These are phyloP conservation scores for Verticillium dahliae DNA, from an alignment of 2,329 filamentous ascomycete species.

Conservation along the genomic window DNA sequence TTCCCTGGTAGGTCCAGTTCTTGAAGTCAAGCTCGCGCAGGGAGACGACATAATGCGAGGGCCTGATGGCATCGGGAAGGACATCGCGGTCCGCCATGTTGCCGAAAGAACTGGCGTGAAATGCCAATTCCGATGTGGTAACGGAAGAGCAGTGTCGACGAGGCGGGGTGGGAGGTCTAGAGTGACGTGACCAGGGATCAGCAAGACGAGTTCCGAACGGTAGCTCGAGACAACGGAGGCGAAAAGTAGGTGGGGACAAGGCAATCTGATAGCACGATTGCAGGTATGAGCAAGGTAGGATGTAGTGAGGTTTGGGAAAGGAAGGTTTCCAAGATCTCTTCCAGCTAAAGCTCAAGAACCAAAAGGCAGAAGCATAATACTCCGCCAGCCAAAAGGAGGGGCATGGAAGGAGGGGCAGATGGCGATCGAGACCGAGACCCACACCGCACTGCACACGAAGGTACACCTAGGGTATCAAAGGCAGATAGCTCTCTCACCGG, in stretches of 20 bases:
- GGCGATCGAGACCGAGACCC: neutral
- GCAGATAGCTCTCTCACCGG: neutral
- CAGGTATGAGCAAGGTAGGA: neutral
- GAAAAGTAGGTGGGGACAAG: neutral
- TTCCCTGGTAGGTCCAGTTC: constrained; percentile 73
- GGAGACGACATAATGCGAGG: constrained; percentile 77
- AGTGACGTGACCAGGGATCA: neutral
- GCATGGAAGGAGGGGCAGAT: neutral
- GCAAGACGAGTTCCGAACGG: constrained; percentile 3
- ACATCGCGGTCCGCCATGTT: constrained; percentile 54
- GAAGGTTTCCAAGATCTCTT: no score
- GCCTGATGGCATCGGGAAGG: constrained; percentile 63
- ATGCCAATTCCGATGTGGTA: constrained; percentile 15
- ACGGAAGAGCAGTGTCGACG: constrained; percentile 16
- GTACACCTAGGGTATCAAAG: neutral
- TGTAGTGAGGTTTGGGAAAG: neutral
- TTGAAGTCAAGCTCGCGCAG: constrained; percentile 75
- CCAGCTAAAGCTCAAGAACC: no score
- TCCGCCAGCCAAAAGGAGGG: neutral
- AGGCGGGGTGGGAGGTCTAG: neutral
- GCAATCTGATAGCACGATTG: neutral
- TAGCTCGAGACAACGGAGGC: no score
- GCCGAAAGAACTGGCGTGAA: constrained; percentile 15
- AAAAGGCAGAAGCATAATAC: neutral
- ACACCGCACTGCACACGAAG: neutral